phyloP scores from a whole-genome alignment of 192 early-diverging fungal genomes.

The Coemansia sp. region DNA sequence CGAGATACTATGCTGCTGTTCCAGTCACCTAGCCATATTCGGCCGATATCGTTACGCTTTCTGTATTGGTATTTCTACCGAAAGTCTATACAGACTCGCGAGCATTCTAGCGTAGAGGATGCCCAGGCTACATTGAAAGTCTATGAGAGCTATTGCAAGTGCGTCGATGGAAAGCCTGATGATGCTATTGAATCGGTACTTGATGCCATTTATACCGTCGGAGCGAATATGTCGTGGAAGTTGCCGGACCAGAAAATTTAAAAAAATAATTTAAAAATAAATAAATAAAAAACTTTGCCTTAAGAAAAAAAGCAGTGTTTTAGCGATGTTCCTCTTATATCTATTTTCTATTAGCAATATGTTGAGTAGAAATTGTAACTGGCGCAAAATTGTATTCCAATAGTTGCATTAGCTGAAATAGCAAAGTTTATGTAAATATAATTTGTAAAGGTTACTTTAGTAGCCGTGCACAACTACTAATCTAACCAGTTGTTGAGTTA shows the following conservation, averaged over 20 bases:
- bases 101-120: conserved; percentile 95
- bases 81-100: conserved; percentile 82
- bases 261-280: not conserved
- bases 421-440: not conserved
- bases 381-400: too few species aligned
- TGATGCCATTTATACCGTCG: conserved; percentile 68
- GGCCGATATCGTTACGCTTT: conserved; percentile 78
- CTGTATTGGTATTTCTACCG: conserved; percentile 84
- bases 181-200: conserved; percentile 61
- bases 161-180: conserved; percentile 53
- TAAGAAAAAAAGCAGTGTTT: too few species aligned
- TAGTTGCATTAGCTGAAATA: not conserved
- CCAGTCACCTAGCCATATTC: conserved; percentile 50
- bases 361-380: too few species aligned
- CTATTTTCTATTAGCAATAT: too few species aligned
- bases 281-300: not conserved
- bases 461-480: not conserved
- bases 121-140: conserved; percentile 80
- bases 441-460: not conserved
- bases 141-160: conserved; percentile 78
- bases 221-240: conserved; percentile 39
- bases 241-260: conserved; percentile 19
- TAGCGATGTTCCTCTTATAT: too few species aligned
- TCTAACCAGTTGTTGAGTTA: not conserved
- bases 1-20: conserved; percentile 95